Base-by-base conservation (phyloP, 352 stramenopile genomes). In the Globisporangium polare region DNA sequence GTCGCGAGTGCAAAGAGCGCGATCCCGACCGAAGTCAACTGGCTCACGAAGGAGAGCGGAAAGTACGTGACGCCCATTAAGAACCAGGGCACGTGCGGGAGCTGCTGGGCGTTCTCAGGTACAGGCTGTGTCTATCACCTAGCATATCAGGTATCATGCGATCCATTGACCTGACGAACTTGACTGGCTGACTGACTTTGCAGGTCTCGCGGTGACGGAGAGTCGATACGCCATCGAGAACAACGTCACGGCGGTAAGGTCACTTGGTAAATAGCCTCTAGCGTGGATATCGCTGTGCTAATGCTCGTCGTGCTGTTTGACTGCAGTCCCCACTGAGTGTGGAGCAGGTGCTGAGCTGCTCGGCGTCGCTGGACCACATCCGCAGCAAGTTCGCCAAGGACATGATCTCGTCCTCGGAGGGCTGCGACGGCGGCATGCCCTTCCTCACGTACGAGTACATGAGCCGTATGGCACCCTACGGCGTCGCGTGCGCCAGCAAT, bases 41-140 rank as follows among this genome's bases (percentile, higher is more conserved):
- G 88, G 88, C 77, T 77, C 17, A 83, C 78, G 7, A 73, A 88
- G 35, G 74, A 88, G 5, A 59, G 67, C 53, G 86, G 86, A 39
- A 92, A 91, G 66, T 95, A 90, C 64, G 54, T 92, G 80, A 97
- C 88, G 33, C 81, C 91, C 7, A 83, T 98, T 39, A 97, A 97
- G 76, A 96, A 97, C 63, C 92, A 98, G 61, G 90, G 89, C 27
- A 93, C 85, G 31, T 98, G 93, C 58, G 93, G 93, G 9, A 96
- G 88, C 57, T 98, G 93, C 71, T 98, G 93, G 93, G 93, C 93
- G 8, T 98, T 98, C 64, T 84, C 83, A n/a, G 74, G 75, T 60
- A 72, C 33, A 9, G 29, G 5, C 5, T 33, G 8, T 39, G 15
- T 39, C 33, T 39, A 39, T 39, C 33, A 33, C 33, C 15, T 39